Percentiles rank a stretch among this genome's conserved stretches.
Conservation (phyloP, 257 asterid genomes). For the Agastache rugosa region DNA sequence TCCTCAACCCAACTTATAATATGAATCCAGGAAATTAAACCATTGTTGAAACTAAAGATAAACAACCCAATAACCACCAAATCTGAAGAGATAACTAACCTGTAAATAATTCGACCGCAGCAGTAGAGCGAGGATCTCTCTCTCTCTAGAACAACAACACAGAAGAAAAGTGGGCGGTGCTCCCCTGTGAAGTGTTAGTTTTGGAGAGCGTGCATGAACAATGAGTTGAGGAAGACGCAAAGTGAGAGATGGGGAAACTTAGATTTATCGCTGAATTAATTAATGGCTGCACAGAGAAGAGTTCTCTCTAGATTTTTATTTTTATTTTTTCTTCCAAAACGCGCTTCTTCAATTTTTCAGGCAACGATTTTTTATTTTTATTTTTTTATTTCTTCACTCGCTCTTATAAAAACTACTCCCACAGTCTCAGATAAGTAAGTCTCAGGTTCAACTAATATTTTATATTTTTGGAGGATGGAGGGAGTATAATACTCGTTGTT, state of each 20-base stretch:
- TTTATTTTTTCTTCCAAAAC: neutral
- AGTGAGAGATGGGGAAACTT: constrained; percentile 23
- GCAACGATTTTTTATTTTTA: neutral
- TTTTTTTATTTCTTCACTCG: too few relatives aligned
- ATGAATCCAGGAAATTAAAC: neutral
- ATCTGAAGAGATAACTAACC: constrained; percentile 28
- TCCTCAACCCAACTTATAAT: neutral
- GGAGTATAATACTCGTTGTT: too few relatives aligned
- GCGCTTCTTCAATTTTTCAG: neutral
- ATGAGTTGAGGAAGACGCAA: constrained; percentile 33
- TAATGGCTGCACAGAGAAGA: neutral
- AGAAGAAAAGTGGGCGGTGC: constrained; percentile 21
- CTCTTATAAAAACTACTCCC: neutral
- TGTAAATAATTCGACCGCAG: neutral
- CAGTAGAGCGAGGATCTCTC: constrained; percentile 4
- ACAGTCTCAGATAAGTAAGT: too few relatives aligned
- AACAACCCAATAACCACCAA: constrained; percentile 16
- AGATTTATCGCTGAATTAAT: neutral
- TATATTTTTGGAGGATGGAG: too few relatives aligned
- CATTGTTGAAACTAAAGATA: neutral
- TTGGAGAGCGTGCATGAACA: constrained; percentile 25
- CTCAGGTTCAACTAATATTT: too few relatives aligned
- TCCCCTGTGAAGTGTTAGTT: constrained; percentile 24
- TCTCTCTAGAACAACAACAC: constrained; percentile 29
- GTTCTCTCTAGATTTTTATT: neutral